A percentile compares a stretch with the other conserved stretches of the same genome.
These are phyloP conservation scores for Colletotrichum tropicicola DNA, from an alignment of 2,329 filamentous ascomycete genomes.

Conservation along the genomic window DNA sequence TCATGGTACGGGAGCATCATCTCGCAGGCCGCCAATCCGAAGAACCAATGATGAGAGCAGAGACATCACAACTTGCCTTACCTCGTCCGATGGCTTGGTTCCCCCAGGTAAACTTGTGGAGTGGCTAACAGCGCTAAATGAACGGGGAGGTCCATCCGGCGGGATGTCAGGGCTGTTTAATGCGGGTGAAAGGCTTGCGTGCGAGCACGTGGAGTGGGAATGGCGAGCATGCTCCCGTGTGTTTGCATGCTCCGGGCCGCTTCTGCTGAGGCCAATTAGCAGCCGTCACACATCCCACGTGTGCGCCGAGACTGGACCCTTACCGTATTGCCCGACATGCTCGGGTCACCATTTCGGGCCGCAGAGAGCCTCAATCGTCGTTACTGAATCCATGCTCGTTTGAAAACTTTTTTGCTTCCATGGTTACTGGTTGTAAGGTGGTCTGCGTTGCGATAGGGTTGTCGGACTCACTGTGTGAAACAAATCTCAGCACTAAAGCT, in stretches of 20 bases:
- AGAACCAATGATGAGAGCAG: background rate
- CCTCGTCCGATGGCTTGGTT: background rate
- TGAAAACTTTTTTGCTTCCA: no score
- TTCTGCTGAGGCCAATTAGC: background rate
- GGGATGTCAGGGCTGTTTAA: background rate
- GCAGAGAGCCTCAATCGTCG: background rate
- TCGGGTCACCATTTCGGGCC: background rate
- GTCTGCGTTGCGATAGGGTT: no score
- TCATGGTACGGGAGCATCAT: no score
- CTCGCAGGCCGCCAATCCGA: no score
- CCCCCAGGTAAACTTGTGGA: background rate
- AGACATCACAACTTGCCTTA: background rate
- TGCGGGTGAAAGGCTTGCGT: background rate
- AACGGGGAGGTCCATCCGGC: background rate
- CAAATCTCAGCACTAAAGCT: no score
- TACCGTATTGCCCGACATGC: background rate
- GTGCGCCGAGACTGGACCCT: background rate
- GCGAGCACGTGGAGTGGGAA: background rate
- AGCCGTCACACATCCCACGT: background rate
- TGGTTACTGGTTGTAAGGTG: no score
- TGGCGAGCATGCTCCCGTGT: background rate
- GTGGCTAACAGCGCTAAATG: background rate
- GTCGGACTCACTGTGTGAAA: no score
- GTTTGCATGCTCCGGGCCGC: background rate
- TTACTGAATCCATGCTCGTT: background rate